Conservation (phyloP, 352 stramenopile genomes). For the Phytophthora pluvialis region DNA sequence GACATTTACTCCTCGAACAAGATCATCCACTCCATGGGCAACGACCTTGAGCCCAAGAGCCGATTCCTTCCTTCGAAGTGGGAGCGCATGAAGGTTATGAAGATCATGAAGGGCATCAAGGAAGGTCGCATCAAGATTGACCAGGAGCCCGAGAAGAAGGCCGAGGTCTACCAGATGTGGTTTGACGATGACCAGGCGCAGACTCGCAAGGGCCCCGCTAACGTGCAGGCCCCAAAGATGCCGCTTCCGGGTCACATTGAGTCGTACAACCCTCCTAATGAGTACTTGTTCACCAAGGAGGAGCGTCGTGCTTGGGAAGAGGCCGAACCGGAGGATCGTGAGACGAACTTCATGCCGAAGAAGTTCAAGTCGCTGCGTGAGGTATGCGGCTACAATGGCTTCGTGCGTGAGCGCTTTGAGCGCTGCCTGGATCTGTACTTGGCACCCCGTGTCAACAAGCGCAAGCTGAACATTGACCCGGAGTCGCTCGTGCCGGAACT, state of each 20-base stretch:
- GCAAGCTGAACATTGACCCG: conserved; percentile 98
- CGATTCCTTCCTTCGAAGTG: conserved; percentile 97
- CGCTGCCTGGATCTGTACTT: conserved; percentile 99
- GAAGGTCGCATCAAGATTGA: conserved; percentile 95
- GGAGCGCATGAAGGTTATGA: conserved; percentile 97
- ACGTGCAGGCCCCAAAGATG: conserved; percentile 98
- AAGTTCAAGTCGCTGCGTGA: conserved; percentile 97
- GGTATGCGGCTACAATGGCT: conserved; percentile 96
- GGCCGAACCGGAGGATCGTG: conserved; percentile 95
- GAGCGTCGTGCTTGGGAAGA: conserved; percentile 96
- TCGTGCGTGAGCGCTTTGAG: conserved; percentile 99
- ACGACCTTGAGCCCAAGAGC: conserved; percentile 91
- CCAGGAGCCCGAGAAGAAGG: conserved; percentile 92
- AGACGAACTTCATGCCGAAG: conserved; percentile 97
- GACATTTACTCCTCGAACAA: conserved; percentile 91
- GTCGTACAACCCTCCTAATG: conserved; percentile 99
- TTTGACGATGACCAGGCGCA: conserved; percentile 90
- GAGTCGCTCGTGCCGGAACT: conserved; percentile 96
- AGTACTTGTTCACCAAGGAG: conserved; percentile 98
- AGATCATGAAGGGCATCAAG: conserved; percentile 97
- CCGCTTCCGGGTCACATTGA: conserved; percentile 97
- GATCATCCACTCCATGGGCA: conserved; percentile 89
- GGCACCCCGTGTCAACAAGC: conserved; percentile 95
- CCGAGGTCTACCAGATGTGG: conserved; percentile 93
- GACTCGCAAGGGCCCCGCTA: conserved; percentile 93